Conservation (phyloP, 2,329 filamentous ascomycete genomes). For the Phyllosticta citrichinensis region DNA sequence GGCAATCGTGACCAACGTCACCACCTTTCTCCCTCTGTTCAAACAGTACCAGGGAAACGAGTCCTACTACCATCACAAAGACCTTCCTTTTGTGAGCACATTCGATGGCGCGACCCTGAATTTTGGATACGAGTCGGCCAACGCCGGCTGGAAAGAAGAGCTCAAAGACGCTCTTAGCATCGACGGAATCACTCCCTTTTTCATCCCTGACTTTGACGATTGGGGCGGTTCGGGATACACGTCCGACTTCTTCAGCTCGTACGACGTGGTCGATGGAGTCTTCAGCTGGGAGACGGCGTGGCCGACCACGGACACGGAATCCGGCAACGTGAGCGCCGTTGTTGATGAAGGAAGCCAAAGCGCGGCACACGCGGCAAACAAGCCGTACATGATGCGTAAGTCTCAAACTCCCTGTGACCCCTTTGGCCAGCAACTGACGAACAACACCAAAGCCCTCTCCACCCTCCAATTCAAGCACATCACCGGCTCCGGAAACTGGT, state of each 20-base stretch:
- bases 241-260: slow-evolving; percentile 16
- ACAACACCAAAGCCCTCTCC: slow-evolving; percentile 21
- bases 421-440: slow-evolving; percentile 29
- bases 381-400: slow-evolving; percentile 30
- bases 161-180: slow-evolving; percentile 16
- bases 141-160: slow-evolving; percentile 4
- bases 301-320: slow-evolving; percentile 16
- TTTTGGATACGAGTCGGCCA: slow-evolving; percentile 4
- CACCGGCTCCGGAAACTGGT: slow-evolving; percentile 23
- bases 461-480: slow-evolving; percentile 32
- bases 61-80: slow-evolving; percentile 22
- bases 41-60: slow-evolving; percentile 15
- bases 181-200: slow-evolving; percentile 19
- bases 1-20: slow-evolving; percentile 15
- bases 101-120: slow-evolving; percentile 20
- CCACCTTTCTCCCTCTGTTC: slow-evolving; percentile 20
- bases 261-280: slow-evolving; percentile 23
- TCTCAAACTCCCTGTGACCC: slow-evolving; percentile 30
- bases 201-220: slow-evolving; percentile 24
- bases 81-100: slow-evolving; percentile 23
- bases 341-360: slow-evolving; percentile 22
- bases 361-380: slow-evolving; percentile 20
- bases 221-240: slow-evolving; percentile 11
- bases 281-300: slow-evolving; percentile 31
- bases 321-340: slow-evolving; percentile 14